Percentiles rank a stretch among this genome's conserved stretches.
These are phyloP conservation scores for Tympanopsis confertula DNA, from an alignment of 2,329 filamentous ascomycete species.

Conservation along the genomic window DNA sequence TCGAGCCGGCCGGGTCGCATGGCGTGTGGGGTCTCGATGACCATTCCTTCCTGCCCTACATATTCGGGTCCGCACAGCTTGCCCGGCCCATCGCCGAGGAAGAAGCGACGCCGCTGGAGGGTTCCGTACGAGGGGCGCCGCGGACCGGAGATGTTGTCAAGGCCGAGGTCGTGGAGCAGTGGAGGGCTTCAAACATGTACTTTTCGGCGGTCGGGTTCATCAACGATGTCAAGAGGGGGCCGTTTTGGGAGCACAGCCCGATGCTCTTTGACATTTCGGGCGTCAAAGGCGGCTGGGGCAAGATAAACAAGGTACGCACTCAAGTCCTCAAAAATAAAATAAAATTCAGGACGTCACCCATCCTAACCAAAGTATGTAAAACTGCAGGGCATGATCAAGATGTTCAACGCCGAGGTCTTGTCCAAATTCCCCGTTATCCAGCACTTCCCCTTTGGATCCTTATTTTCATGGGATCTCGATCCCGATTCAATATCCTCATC, in stretches of 20 bases:
- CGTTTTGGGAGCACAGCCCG: constrained; percentile 94
- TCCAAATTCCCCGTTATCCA: constrained; percentile 98
- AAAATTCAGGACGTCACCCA: constrained; percentile 2
- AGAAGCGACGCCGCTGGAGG: constrained; percentile 62
- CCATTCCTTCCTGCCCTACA: constrained; percentile 85
- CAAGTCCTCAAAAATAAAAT: no score
- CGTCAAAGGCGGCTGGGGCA: constrained; percentile 86
- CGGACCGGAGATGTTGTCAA: constrained; percentile 61
- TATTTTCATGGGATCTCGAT: constrained; percentile 68
- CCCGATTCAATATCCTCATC: constrained; percentile 41
- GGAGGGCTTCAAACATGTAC: constrained; percentile 69
- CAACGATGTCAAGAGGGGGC: constrained; percentile 88
- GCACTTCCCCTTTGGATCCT: constrained; percentile 73
- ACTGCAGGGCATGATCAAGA: constrained; percentile 84
- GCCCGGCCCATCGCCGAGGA: constrained; percentile 59
- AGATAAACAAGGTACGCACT: constrained; percentile 69
- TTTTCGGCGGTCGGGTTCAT: constrained; percentile 95
- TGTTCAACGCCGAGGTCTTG: constrained; percentile 94
- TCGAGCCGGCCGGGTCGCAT: constrained; percentile 91
- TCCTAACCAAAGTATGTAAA: background rate
- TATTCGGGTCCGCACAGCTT: constrained; percentile 87
- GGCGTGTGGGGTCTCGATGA: constrained; percentile 99
- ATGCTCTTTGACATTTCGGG: constrained; percentile 91
- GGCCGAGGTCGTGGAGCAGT: constrained; percentile 45
- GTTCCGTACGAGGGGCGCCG: constrained; percentile 62